Percentiles rank a stretch among this genome's conserved stretches.
These are phyloP conservation scores for Corylus heterophylla DNA, from an alignment of 306 rosid genomes.

Conservation along the genomic window DNA sequence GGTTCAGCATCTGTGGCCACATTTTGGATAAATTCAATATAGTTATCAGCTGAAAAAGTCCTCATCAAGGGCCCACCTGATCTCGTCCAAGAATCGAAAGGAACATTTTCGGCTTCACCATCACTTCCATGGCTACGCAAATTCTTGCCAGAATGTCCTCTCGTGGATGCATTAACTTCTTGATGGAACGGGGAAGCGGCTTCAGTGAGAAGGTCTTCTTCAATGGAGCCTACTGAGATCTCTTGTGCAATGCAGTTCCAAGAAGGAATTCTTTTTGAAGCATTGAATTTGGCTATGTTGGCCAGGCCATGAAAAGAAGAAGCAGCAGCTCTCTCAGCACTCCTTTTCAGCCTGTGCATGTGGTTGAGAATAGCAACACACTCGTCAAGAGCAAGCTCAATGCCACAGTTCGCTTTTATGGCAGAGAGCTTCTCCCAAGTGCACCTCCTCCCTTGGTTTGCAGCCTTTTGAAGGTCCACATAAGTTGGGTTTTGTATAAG, in stretches of 20 bases:
- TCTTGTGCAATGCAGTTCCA: slow-evolving; percentile 98
- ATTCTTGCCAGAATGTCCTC: slow-evolving; percentile 39
- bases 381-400: slow-evolving; percentile 92
- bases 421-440: slow-evolving; percentile 99
- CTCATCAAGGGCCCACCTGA: slow-evolving; percentile 94
- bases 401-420: slow-evolving; percentile 91
- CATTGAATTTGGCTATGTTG: slow-evolving; percentile 57
- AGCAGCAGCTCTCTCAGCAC: slow-evolving; percentile 81
- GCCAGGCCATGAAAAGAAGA: slow-evolving; percentile 64
- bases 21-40: slow-evolving; percentile 70
- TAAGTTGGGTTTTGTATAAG: slow-evolving; percentile 84
- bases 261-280: slow-evolving; percentile 89
- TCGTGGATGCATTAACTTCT: slow-evolving; percentile 35
- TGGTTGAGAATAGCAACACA: slow-evolving; percentile 85
- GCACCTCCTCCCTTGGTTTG: slow-evolving; percentile 96
- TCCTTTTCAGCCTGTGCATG: slow-evolving; percentile 79
- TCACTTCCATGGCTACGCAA: slow-evolving; percentile 68
- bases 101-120: slow-evolving; percentile 67
- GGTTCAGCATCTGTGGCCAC: slow-evolving; percentile 59
- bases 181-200: slow-evolving; percentile 56
- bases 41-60: slow-evolving; percentile 74
- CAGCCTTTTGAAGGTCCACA: slow-evolving; percentile 94
- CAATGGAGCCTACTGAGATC: slow-evolving; percentile 86
- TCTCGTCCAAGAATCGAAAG: slow-evolving; percentile 72
- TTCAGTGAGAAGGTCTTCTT: slow-evolving; percentile 50